Evolutionary conservation across 306 rosid genomes (phyloP).

Genomic region (Leucaena leucocephala): DNA sequence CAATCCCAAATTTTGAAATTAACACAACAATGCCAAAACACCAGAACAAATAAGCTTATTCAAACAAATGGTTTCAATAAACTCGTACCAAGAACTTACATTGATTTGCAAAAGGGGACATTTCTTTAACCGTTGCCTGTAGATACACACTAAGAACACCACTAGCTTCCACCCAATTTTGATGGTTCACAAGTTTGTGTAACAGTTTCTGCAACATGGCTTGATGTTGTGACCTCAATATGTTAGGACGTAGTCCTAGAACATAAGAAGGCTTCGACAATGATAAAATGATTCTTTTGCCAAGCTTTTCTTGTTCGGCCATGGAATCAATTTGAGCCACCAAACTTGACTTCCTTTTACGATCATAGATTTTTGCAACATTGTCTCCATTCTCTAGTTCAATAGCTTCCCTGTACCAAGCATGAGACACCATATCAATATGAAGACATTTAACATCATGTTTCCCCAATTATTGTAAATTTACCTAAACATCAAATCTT

Average conservation of each 20-base stretch:
- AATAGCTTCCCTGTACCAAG: background rate
- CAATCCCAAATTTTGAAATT: background rate
- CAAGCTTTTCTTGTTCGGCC: constrained; percentile 29
- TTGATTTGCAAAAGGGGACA: constrained; percentile 45
- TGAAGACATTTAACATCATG: background rate
- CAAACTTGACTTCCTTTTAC: constrained; percentile 46
- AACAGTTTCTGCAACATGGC: constrained; percentile 44
- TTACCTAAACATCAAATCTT: background rate
- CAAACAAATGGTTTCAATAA: background rate
- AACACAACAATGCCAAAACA: background rate
- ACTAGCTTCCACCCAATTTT: constrained; percentile 63
- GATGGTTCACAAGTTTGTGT: constrained; percentile 49
- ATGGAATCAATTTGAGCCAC: background rate
- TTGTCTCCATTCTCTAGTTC: background rate
- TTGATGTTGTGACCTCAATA: constrained; percentile 54
- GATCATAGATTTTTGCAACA: background rate
- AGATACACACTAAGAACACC: constrained; percentile 68
- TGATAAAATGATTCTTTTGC: constrained; percentile 44
- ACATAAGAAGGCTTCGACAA: constrained; percentile 62
- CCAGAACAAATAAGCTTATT: background rate
- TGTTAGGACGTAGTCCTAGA: constrained; percentile 44
- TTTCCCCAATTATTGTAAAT: background rate
- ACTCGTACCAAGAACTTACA: background rate
- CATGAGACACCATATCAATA: background rate
- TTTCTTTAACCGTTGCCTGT: constrained; percentile 51